Percentiles rank a stretch among this genome's conserved stretches.
Conservation (phyloP, 2,329 filamentous ascomycete genomes). For the Aureobasidium melanogenum region DNA sequence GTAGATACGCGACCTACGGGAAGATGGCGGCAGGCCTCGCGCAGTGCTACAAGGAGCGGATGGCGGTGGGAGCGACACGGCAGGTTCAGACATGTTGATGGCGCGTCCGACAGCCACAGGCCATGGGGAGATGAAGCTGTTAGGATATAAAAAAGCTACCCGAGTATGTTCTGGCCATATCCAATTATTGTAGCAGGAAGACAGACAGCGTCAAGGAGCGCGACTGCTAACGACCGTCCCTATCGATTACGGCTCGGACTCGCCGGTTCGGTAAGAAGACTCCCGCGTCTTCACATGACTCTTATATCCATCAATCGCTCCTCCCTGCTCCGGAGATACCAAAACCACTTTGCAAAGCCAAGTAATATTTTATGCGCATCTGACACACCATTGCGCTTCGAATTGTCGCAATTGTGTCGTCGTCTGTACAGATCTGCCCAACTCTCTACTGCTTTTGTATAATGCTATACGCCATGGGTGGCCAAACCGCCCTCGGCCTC, state of each 20-base stretch:
- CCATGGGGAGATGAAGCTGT: background rate
- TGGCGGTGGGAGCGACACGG: background rate
- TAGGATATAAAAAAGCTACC: background rate
- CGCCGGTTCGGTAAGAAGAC: background rate
- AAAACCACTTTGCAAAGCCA: background rate
- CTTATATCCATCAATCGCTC: background rate
- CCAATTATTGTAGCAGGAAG: background rate
- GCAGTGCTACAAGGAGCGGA: background rate
- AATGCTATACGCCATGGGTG: background rate
- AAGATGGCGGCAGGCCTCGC: constrained; percentile 21
- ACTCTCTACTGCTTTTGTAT: background rate
- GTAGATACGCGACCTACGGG: constrained; percentile 25
- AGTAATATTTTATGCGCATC: background rate
- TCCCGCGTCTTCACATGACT: background rate
- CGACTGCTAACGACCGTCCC: background rate
- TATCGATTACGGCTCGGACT: constrained; percentile 3
- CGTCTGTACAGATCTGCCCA: background rate
- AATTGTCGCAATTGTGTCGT: background rate
- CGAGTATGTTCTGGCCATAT: background rate
- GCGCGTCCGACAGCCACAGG: background rate
- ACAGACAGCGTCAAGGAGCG: background rate
- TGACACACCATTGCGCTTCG: background rate
- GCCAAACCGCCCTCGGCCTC: constrained; percentile 5
- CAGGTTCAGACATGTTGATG: background rate
- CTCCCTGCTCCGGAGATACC: background rate